Evolutionary conservation across 2,329 filamentous ascomycete species (phyloP), one percentile per base, ranked within the genome.

Genomic region (Colletotrichum sansevieriae): DNA sequence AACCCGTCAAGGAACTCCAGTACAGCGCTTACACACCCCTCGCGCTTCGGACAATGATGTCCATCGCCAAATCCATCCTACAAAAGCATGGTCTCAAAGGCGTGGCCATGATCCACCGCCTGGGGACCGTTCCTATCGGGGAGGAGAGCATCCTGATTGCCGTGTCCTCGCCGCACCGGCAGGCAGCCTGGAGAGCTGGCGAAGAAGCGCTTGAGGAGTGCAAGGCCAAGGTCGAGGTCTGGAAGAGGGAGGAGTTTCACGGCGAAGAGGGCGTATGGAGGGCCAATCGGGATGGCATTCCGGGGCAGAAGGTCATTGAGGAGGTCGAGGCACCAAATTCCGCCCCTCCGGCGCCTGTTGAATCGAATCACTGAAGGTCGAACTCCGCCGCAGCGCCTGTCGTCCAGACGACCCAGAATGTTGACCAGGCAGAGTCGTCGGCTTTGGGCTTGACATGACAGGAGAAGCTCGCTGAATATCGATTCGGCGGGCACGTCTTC

Each of bases 101-200:
- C 8, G 89, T 98, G 67, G 90, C 91, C 57, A 92, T 98, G 78
- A 85, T 92, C 13, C 96, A 98, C 81, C 88, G 95, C 4, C 84
- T 98, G 3, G 96, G 96, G 0, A 85, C 88, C 20, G 95, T 98
- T 15, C 93, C 93, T 3, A 91, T 98, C 63, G 92, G 90, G n/a
- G 93, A 98, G 80, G 95, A 98, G 81, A 97, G 93, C 77, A 95
- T 99, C 70, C 82, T 97, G 63, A 94, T 98, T 74, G 92, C 93
- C 1, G 92, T 98, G 4, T 94, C 92, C 49, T 87, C 93, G 33
- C 89, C 92, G 41, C 96, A 98, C 81, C 85, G 96, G 8, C 88
- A 92, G 73, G 92, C 92, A 13, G 95, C 93, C 5, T 99, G 95
- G 95, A 82, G 83, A 74, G 95, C 92, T 0, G 95, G 93, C 0